phyloP scores from a whole-genome alignment of 2,329 filamentous ascomycete species.

The Neopestalotiopsis rosae region DNA sequence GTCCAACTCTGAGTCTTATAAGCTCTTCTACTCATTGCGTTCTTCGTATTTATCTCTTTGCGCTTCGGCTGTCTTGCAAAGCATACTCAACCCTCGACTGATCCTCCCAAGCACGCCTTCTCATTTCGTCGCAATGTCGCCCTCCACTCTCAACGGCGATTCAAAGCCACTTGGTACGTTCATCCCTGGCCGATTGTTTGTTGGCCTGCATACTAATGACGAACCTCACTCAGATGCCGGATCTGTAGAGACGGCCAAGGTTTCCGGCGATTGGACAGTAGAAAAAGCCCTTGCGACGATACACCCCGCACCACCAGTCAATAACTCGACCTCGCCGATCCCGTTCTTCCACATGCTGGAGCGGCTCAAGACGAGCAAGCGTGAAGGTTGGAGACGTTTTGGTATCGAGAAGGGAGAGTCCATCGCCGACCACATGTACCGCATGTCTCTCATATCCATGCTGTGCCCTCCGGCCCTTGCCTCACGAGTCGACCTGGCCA shows the following conservation, averaged over 20 bases:
- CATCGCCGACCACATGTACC: constrained; percentile 99
- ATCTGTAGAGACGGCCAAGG: constrained; percentile 41
- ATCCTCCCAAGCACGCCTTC: background rate
- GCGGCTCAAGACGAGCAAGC: constrained; percentile 92
- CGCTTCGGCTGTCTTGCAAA: too few species aligned
- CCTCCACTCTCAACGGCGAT: background rate
- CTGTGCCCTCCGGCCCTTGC: constrained; percentile 80
- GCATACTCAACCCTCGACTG: too few species aligned
- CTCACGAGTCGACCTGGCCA: constrained; percentile 73
- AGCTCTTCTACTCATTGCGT: too few species aligned
- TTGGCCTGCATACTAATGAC: background rate
- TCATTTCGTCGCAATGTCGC: constrained; percentile 15
- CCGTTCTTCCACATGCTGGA: constrained; percentile 95
- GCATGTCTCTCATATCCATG: constrained; percentile 97
- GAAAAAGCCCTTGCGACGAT: constrained; percentile 71
- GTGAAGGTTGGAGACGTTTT: constrained; percentile 94
- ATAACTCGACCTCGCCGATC: constrained; percentile 74
- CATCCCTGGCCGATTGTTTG: background rate
- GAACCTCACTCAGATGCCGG: constrained; percentile 37
- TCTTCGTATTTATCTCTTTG: too few species aligned
- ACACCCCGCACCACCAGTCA: constrained; percentile 58
- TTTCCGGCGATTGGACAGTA: constrained; percentile 58
- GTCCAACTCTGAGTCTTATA: background rate
- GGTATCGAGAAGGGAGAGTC: constrained; percentile 82
- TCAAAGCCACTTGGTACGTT: background rate